Evolutionary conservation across 495 filamentous ascomycete species (phyloP), one percentile per base, ranked within the genome.

Genomic region (Penicillium desertorum): DNA sequence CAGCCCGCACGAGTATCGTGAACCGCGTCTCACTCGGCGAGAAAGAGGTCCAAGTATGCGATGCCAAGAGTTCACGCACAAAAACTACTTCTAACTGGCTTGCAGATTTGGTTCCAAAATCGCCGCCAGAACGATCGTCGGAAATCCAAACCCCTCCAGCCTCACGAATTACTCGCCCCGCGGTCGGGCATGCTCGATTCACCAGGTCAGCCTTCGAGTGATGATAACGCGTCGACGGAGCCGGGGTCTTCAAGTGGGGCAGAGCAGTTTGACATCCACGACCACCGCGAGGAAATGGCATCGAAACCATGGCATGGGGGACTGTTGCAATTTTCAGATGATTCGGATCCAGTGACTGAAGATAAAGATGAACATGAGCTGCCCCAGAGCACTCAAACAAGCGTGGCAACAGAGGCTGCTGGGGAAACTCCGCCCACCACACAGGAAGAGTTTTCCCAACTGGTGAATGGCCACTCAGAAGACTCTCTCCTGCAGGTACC

Each of bases 71-170:
- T 77, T 55, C 57, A 57, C 43, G 12, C 60, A 43, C 34, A 29
- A 62, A 60, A 66, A 62, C 57, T 43, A 36, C 51, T 55, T 58
- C 42, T 62, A 50, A 63, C 59, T 59, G 41, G 57, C 46, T 49
- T 29, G 30, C 69, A 98, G 94, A 96, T 99, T 63, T 99, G 95
- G 95, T 99, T 99, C 73, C 95, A 98, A 69, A 99, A 99, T 64
- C 86, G 92, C 68, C 84, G 95, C 58, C 95, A 99, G 69, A 96
- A 92, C 73, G 87, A 92, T 65, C 85, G 95, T 54, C 84, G 95
- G 55, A 96, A 93, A 77, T 89, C 91, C 52, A 88, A 90, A 58
- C 94, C 94, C 25, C 78, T 96, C 19, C 81, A 91, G 29, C 86
- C 89, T 22, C 86, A 95, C 65, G 91, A 96, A 71, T 82, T 95